Base-by-base conservation (phyloP, 2,329 filamentous ascomycete species). In the Epichloe bromicola region DNA sequence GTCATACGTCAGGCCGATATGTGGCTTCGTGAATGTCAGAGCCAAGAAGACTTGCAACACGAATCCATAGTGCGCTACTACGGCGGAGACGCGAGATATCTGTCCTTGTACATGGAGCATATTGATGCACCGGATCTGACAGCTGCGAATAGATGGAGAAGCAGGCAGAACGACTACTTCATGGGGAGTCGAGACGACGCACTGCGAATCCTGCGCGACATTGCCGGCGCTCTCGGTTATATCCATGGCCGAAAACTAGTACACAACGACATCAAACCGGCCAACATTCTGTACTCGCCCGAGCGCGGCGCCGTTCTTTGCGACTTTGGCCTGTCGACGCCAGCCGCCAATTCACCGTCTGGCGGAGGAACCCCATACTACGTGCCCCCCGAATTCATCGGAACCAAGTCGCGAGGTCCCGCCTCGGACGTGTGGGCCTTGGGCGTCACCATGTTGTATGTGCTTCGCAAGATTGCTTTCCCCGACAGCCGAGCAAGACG, bases 191-290 rank as follows among this genome's bases (percentile, higher is more conserved):
- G 70, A 6, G 61, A 64, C 5, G 77, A 81, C 52, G 76, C 74
- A 6, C 48, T 67, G 49, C 72, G 73, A 17, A 80, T 81, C 46
- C 59, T 81, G 33, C 69, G 67, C 30, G 76, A 80, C 59, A 78
- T 79, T 48, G 64, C 73, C 19, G 67, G 71, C 54, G 78, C 76
- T 2, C 65, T 82, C 42, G 67, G 73, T 60, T 80, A 80, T 60
- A 69, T 82, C 36, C 78, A 82, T 61, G 66, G 67, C 46, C 71
- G 72, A 51, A 68, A 69, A 50, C 65, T 76, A 20, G 74, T 79
- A 12, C 78, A 82, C 63, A 82, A 81, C 63, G 78, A 82, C 61
- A 78, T 81, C 63, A 81, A 81, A 61, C 78, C 78, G 1, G 75
- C 72, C 56, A 82, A 81, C 54, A 80, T 81, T 50, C 65, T 82